Conservation (phyloP, 345 rosid genomes). For the Moricandia arvensis region DNA sequence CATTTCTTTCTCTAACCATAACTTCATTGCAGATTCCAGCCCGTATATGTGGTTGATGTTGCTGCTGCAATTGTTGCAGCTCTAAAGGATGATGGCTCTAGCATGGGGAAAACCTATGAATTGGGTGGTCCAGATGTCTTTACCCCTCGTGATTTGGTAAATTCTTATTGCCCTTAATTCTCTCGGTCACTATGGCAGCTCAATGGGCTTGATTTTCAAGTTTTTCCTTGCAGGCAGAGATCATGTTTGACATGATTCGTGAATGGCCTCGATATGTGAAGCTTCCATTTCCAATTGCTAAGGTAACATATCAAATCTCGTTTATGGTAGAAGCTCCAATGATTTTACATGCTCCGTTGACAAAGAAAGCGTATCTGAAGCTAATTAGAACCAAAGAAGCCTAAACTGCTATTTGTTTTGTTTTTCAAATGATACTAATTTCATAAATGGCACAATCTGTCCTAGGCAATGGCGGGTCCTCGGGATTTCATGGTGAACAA, state of each 20-base stretch:
- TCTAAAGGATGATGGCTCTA: slow-evolving; percentile 85
- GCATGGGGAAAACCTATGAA: slow-evolving; percentile 92
- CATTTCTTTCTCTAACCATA: slow-evolving; percentile 23
- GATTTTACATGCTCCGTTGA: background rate
- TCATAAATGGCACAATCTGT: slow-evolving; percentile 21
- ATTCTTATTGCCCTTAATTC: slow-evolving; percentile 13
- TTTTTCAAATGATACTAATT: background rate
- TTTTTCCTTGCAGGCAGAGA: slow-evolving; percentile 67
- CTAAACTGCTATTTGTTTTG: background rate
- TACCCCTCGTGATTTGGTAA: slow-evolving; percentile 80
- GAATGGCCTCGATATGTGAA: slow-evolving; percentile 92
- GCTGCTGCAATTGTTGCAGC: slow-evolving; percentile 89
- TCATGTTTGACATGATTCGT: slow-evolving; percentile 85
- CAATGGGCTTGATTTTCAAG: slow-evolving; percentile 27
- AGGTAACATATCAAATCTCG: slow-evolving; percentile 49
- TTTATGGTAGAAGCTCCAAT: slow-evolving; percentile 1
- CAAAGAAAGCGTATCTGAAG: background rate
- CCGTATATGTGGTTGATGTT: slow-evolving; percentile 92
- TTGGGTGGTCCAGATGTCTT: slow-evolving; percentile 96
- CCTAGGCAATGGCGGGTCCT: slow-evolving; percentile 77
- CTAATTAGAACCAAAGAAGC: background rate
- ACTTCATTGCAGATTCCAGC: slow-evolving; percentile 74
- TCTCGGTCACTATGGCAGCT: slow-evolving; percentile 18
- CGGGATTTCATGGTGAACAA: slow-evolving; percentile 74
- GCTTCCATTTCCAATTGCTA: slow-evolving; percentile 85